phyloP scores from a whole-genome alignment of 2,329 filamentous ascomycete genomes.

The Davidsoniella neocaledoniae region DNA sequence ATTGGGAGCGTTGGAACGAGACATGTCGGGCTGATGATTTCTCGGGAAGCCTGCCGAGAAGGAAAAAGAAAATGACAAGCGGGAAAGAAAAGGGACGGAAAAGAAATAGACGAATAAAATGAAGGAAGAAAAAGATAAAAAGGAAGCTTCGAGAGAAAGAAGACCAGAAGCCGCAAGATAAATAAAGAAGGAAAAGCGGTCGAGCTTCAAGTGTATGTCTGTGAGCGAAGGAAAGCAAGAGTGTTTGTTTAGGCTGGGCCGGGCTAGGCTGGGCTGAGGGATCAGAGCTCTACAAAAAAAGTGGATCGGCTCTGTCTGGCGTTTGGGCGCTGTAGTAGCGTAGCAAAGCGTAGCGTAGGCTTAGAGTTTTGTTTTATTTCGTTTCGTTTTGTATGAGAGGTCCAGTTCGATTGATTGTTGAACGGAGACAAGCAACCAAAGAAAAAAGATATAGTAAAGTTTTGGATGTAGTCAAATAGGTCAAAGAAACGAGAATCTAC shows the following conservation, averaged over 20 bases:
- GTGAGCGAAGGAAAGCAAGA: not conserved
- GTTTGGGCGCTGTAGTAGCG: not conserved
- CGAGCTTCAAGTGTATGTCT: not conserved
- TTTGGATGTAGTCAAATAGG: no score
- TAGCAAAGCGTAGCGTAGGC: no score
- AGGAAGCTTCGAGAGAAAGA: not conserved
- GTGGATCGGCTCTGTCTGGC: slow-evolving; percentile 1
- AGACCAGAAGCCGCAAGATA: not conserved
- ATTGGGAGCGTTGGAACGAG: slow-evolving; percentile 39
- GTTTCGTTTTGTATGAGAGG: not conserved
- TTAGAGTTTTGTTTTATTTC: no score
- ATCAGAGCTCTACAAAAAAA: slow-evolving; percentile 9
- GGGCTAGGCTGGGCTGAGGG: slow-evolving; percentile 1
- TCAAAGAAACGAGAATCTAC: no score
- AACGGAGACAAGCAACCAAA: no score
- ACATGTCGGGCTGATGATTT: slow-evolving; percentile 26
- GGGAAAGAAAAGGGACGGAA: slow-evolving; percentile 7
- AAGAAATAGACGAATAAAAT: not conserved
- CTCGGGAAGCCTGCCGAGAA: slow-evolving; percentile 8
- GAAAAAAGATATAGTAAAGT: no score
- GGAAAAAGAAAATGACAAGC: slow-evolving; percentile 5
- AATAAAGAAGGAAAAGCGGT: not conserved
- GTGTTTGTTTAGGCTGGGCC: not conserved
- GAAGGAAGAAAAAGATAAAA: slow-evolving; percentile 5
- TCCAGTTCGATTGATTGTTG: no score